Base-by-base conservation (phyloP, 345 rosid species). In the Chamaenerion angustifolium region DNA sequence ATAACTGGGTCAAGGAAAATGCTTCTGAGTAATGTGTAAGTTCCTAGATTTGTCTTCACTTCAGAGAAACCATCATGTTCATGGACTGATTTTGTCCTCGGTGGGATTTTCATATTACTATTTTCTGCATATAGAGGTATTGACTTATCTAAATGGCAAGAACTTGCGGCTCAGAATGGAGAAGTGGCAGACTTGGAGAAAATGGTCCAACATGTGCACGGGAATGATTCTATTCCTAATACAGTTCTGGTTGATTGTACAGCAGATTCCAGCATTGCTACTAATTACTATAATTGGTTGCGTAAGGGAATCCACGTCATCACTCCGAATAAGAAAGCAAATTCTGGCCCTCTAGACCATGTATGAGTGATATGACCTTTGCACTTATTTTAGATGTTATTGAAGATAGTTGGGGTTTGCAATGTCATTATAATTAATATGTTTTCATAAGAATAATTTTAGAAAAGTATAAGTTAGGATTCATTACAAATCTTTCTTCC, bases 291-390 rank as follows among this genome's bases (percentile, higher is more conserved):
- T 65, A 76, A 78, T 57, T 93, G 99, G 99, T 64, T 93, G 69
- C 69, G 79, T 12, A 77, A 63, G 68, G 99, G 99, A 60, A 85
- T 88, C 67, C 96, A 93, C 54, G 88, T 93, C 46, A 81, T 93
- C 58, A 88, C 99, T 45, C 99, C 96, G 12, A 93, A 93, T 65
- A 93, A 93, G 71, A 93, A 74, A 66, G 95, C 96, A 16, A 93
- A 93, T 71, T 93, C 99, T 35, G 99, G 99, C 46, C 96, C 99
- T n/a, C 96, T 93, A 59, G 95, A 88, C 67, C 82, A 71, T 79
- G 99, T 88, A 65, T 65, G 12, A n/a, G n/a, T n/a, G n/a, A n/a
- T n/a, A n/a, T n/a, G 45, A 51, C 37, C 37, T 31, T 1, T 31
- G 37, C 37, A 31, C 37, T 31, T 31, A 7, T 31, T 31, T 31